Conservation (phyloP, 805 yeast species). For the Sugiyamaella qingdaonensis region DNA sequence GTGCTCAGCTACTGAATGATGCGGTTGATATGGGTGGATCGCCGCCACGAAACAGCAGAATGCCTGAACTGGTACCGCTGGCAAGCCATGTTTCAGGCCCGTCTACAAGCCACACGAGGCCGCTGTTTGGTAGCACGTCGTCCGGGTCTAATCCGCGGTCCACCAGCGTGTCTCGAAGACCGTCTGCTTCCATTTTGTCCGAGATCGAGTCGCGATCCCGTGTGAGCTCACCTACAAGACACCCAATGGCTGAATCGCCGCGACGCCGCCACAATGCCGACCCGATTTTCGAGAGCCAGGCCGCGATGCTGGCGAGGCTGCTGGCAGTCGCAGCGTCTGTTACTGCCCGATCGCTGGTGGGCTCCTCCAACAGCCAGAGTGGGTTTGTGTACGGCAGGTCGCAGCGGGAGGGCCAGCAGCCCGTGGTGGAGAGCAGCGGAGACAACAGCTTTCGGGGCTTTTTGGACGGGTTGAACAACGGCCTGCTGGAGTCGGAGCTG, state of each 20-base stretch:
- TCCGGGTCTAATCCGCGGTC: neutral
- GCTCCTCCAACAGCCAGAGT: conserved; percentile 16
- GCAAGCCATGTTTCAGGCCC: neutral
- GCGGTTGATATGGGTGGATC: neutral
- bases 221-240: neutral
- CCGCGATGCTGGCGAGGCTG: conserved; percentile 41
- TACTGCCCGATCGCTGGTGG: conserved; percentile 40
- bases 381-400: conserved; percentile 17
- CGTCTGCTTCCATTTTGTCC: neutral
- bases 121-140: neutral
- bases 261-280: neutral
- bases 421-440: conserved; percentile 11
- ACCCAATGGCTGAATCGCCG: neutral
- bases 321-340: conserved; percentile 45
- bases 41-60: neutral
- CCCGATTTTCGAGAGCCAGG: conserved; percentile 32
- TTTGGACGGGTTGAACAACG: conserved; percentile 38
- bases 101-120: neutral
- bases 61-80: neutral
- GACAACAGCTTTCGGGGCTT: conserved; percentile 43
- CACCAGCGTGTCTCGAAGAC: neutral
- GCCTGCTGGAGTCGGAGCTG: conserved; percentile 39
- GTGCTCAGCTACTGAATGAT: neutral
- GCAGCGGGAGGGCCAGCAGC: neutral
- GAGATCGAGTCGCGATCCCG: neutral